These are phyloP conservation scores for Pseudocercospora eumusae DNA, from an alignment of 2,329 filamentous ascomycete species.

Conservation along the genomic window DNA sequence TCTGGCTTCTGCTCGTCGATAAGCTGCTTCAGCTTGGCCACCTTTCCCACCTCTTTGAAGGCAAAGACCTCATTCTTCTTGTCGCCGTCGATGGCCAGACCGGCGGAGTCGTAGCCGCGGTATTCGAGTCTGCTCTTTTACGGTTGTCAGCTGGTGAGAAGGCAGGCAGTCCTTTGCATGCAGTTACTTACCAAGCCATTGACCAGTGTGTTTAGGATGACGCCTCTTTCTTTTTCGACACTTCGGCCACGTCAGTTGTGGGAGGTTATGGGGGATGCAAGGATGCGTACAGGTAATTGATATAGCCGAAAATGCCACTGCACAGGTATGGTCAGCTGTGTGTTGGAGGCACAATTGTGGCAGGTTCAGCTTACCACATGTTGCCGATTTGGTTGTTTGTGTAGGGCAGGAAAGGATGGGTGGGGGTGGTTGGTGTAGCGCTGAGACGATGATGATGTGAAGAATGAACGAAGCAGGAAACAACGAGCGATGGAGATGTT, in stretches of 20 bases:
- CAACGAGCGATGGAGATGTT: background rate
- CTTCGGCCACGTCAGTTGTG: constrained; percentile 15
- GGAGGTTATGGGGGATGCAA: too few relatives aligned
- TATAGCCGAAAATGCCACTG: constrained; percentile 61
- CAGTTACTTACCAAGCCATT: constrained; percentile 67
- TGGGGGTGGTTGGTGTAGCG: background rate
- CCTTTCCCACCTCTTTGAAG: constrained; percentile 99
- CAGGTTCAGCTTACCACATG: constrained; percentile 18
- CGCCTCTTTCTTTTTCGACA: constrained; percentile 89
- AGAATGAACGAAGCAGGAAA: background rate
- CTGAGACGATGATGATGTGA: background rate
- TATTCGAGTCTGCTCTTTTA: constrained; percentile 80
- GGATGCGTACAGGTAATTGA: constrained; percentile 96
- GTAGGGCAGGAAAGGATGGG: constrained; percentile 11
- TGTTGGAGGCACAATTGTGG: too few relatives aligned
- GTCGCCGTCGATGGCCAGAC: constrained; percentile 92
- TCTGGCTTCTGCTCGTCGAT: constrained; percentile 82
- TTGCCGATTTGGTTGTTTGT: constrained; percentile 6
- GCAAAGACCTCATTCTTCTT: constrained; percentile 98
- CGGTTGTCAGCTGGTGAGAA: constrained; percentile 34
- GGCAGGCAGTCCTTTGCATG: too few relatives aligned
- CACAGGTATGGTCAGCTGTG: too few relatives aligned
- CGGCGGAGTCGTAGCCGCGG: constrained; percentile 96
- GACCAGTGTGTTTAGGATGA: constrained; percentile 91
- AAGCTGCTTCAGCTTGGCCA: constrained; percentile 91